These are phyloP conservation scores for Leptodermis oblonga DNA, from an alignment of 257 asterid genomes.

Conservation along the genomic window DNA sequence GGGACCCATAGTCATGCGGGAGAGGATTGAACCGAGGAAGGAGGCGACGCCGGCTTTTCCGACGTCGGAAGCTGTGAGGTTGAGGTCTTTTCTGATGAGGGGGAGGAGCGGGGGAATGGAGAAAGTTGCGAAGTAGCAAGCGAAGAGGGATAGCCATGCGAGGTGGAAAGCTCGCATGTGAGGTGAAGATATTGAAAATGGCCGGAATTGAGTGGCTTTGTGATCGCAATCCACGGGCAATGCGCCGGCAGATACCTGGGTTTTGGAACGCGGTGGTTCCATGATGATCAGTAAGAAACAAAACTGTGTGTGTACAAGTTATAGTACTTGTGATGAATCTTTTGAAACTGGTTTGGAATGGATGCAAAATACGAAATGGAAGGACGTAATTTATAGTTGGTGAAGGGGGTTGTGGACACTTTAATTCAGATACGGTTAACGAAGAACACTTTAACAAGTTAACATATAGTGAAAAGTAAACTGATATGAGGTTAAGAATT, in stretches of 20 bases:
- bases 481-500: too few relatives aligned
- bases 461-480: too few relatives aligned
- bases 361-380: neutral
- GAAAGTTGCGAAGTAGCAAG: conserved; percentile 59
- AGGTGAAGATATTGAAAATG: conserved; percentile 43
- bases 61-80: conserved; percentile 34
- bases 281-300: too few relatives aligned
- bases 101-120: conserved; percentile 57
- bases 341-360: neutral
- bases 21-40: conserved; percentile 38
- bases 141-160: conserved; percentile 54
- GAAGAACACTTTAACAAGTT: too few relatives aligned
- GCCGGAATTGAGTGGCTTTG: conserved; percentile 42
- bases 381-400: neutral
- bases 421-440: neutral
- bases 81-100: conserved; percentile 44
- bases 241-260: neutral
- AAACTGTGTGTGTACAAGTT: too few relatives aligned
- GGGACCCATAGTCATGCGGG: conserved; percentile 50
- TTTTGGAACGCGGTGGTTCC: conserved; percentile 21
- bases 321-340: too few relatives aligned
- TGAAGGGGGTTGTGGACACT: neutral
- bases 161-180: conserved; percentile 61
- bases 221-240: conserved; percentile 33
- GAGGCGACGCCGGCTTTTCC: conserved; percentile 42